Percentiles rank a stretch among this genome's conserved stretches.
These are phyloP conservation scores for Biscogniauxia sp. DNA, from an alignment of 2,329 filamentous ascomycete species.

Conservation along the genomic window DNA sequence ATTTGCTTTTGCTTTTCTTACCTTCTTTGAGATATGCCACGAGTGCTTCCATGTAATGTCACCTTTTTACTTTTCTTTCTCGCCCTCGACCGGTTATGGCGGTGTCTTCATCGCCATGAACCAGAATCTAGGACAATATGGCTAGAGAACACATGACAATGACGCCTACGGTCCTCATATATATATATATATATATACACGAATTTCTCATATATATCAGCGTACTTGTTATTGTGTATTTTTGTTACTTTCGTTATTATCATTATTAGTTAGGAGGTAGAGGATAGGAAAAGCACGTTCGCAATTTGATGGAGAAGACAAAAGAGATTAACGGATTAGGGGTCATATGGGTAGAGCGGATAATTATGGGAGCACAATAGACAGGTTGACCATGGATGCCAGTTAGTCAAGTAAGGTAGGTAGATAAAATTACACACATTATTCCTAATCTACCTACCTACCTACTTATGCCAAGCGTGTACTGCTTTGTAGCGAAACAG, in stretches of 20 bases:
- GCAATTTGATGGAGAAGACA: background rate
- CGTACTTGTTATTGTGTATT: constrained; percentile 3
- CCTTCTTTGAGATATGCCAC: background rate
- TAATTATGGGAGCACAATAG: background rate
- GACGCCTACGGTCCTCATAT: background rate
- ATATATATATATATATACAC: background rate
- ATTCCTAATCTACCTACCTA: no score
- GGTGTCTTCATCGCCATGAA: background rate
- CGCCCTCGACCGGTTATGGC: background rate
- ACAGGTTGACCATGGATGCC: background rate
- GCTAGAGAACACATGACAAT: background rate
- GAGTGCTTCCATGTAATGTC: background rate
- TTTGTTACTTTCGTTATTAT: background rate
- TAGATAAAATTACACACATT: background rate
- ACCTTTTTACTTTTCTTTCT: background rate
- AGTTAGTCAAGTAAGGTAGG: background rate
- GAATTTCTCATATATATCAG: background rate
- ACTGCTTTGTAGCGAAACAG: background rate
- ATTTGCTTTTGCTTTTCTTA: background rate
- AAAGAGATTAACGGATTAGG: background rate
- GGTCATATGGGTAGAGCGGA: background rate
- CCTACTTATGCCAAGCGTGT: background rate
- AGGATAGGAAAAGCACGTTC: background rate
- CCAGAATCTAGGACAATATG: background rate
- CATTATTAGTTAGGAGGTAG: background rate